Evolutionary conservation across 2,329 filamentous ascomycete species (phyloP), one percentile per base, ranked within the genome.

Genomic region (Colletotrichum somersetense): DNA sequence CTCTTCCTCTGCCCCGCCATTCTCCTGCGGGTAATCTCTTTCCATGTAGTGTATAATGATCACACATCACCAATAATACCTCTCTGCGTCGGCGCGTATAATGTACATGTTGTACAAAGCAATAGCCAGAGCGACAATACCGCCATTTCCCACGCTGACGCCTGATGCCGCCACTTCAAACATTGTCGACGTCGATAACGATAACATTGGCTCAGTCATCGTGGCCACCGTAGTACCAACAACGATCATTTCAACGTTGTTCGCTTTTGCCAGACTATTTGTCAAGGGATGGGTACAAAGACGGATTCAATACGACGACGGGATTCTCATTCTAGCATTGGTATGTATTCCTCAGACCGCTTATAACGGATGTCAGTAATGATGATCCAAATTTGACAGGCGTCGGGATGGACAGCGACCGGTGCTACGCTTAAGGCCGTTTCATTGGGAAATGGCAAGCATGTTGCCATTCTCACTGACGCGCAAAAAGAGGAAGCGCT

Each of bases 391-490:
- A 20, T n/a, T 40, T 53, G 5, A 16, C 35, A 71, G 67, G 48
- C 65, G 3, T 58, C 66, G 14, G 69, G 66, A 11, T 72, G 69
- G 69, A 61, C 59, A 20, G 61, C 69, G 23, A 72, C 69, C 4
- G 69, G 58, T 1, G 61, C 66, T 7, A 72, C 69, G 7, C 38
- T 72, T 0, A 69, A 72, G 53, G 80, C 81, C 6, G 79, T 85
- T 11, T 53, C 65, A 0, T 73, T 78, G 30, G 84, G 85, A 10
- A 82, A 80, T 57, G 84, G 84, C 1, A 77, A 78, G 62, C 84
- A 86, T 73, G 77, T 80, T 30, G 68, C 65, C 18, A 76, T 78
- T 0, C 75, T 85, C 20, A 72, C 67, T 0, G 58, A 74, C 3
- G 65, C 76, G 0, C 75, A 84, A 11, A 75, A 81, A 38, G 74